A percentile compares a stretch with the other conserved stretches of the same genome.
Conservation (phyloP, 495 filamentous ascomycete species). For the Penicillium psychrofluorescens region DNA sequence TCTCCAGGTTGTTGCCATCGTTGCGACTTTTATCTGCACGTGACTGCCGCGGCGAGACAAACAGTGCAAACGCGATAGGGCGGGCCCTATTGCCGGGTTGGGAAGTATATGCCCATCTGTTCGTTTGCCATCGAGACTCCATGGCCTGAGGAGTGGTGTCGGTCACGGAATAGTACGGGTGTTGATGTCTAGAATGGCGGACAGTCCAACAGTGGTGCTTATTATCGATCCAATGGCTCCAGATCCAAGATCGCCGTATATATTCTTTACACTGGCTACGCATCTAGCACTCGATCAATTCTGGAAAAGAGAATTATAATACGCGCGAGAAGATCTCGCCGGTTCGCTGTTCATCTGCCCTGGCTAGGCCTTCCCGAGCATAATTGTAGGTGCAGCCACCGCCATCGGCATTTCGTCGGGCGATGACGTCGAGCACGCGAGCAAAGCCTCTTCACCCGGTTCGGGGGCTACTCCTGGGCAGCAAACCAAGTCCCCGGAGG, state of each 20-base stretch:
- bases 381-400: conserved; percentile 36
- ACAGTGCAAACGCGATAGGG: neutral
- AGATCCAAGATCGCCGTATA: no score
- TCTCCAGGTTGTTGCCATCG: no score
- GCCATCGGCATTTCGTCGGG: conserved; percentile 30
- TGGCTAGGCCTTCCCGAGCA: conserved; percentile 35
- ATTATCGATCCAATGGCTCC: no score
- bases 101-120: neutral
- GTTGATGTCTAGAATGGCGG: no score
- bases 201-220: no score
- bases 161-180: no score
- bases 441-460: neutral
- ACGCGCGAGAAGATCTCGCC: conserved; percentile 35
- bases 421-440: conserved; percentile 15
- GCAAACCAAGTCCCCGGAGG: neutral
- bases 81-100: neutral
- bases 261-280: no score
- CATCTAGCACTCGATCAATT: conserved; percentile 31
- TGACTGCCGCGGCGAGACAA: conserved; percentile 5
- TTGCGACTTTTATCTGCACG: conserved; percentile 6
- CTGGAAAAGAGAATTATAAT: conserved; percentile 36
- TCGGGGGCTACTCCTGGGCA: no score
- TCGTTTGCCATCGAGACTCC: neutral
- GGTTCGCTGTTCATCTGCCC: conserved; percentile 45
- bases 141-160: no score